These are phyloP conservation scores for Cutaneotrichosporon mucoides DNA, from an alignment of 1,284 basidiomycete species.

Conservation along the genomic window DNA sequence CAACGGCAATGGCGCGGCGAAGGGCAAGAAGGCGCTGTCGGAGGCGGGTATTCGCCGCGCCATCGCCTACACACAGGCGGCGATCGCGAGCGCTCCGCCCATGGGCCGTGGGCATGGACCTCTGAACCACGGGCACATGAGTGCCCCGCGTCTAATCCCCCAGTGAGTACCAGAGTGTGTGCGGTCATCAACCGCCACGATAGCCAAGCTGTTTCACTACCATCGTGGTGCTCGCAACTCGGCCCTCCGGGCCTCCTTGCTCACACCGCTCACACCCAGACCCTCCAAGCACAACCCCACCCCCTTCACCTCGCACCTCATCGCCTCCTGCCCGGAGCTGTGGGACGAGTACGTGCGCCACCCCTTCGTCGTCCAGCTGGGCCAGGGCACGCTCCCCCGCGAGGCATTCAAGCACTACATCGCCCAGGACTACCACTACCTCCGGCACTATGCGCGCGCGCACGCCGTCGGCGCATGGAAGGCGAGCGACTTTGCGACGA, in stretches of 20 bases:
- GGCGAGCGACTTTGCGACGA: constrained; percentile 61
- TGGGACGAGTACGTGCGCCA: constrained; percentile 63
- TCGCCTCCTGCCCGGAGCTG: constrained; percentile 55
- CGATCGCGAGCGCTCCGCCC: constrained; percentile 65
- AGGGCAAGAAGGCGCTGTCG: constrained; percentile 43
- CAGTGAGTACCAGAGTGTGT: constrained; percentile 54
- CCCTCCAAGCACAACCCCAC: constrained; percentile 61
- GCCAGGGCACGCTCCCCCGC: constrained; percentile 62
- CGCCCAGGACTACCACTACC: constrained; percentile 57
- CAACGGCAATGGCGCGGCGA: not conserved
- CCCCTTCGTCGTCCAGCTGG: constrained; percentile 72
- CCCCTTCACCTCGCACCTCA: constrained; percentile 66
- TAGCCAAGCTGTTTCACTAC: too few species aligned
- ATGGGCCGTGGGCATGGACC: constrained; percentile 80
- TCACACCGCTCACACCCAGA: constrained; percentile 44
- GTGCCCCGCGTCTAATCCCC: constrained; percentile 56
- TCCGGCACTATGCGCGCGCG: constrained; percentile 52
- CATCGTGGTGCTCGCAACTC: too few species aligned
- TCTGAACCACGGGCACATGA: constrained; percentile 75
- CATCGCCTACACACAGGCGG: constrained; percentile 68
- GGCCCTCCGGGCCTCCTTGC: too few species aligned
- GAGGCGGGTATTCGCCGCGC: constrained; percentile 62
- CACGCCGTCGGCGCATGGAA: constrained; percentile 70
- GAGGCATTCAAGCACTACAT: constrained; percentile 80
- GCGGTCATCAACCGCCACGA: too few species aligned